phyloP scores from a whole-genome alignment of 768 basidiomycete genomes.

The Boletus sp. region DNA sequence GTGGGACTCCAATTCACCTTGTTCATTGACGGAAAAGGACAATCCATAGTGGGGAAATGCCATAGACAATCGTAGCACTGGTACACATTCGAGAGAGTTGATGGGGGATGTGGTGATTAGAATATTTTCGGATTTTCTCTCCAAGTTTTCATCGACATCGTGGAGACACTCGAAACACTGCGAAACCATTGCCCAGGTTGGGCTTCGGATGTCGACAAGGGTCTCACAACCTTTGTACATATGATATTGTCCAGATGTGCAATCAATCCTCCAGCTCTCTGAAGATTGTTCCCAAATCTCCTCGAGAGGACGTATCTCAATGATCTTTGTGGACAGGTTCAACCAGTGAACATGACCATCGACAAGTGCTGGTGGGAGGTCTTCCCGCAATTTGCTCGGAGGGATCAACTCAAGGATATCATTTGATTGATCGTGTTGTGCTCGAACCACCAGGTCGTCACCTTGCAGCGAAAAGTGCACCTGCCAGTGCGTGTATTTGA shows the following conservation, averaged over 20 bases:
- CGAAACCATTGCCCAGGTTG: conserved; percentile 18
- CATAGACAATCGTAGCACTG: conserved; percentile 8
- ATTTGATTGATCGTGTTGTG: background rate
- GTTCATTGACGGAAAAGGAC: conserved; percentile 33
- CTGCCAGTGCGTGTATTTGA: background rate
- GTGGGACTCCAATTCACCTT: conserved; percentile 32
- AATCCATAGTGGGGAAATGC: conserved; percentile 36
- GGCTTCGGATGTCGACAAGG: conserved; percentile 22
- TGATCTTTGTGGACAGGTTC: conserved; percentile 3
- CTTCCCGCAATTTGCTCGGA: conserved; percentile 1
- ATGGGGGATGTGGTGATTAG: conserved; percentile 7
- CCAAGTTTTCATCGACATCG: too few species aligned
- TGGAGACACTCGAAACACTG: conserved; percentile 1
- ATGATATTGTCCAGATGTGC: background rate
- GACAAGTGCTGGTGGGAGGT: conserved; percentile 19
- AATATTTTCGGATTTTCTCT: background rate
- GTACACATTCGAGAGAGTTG: background rate
- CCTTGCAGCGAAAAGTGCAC: conserved; percentile 13
- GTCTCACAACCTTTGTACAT: background rate
- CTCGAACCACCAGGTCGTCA: conserved; percentile 7
- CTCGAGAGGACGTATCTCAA: conserved; percentile 23
- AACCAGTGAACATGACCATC: conserved; percentile 24
- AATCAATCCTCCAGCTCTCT: conserved; percentile 20
- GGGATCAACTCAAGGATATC: conserved; percentile 22
- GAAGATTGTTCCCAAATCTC: conserved; percentile 17